A percentile compares a stretch with the other conserved stretches of the same genome.
Conservation (phyloP, 2,329 filamentous ascomycete genomes). For the Calonectria montana region DNA sequence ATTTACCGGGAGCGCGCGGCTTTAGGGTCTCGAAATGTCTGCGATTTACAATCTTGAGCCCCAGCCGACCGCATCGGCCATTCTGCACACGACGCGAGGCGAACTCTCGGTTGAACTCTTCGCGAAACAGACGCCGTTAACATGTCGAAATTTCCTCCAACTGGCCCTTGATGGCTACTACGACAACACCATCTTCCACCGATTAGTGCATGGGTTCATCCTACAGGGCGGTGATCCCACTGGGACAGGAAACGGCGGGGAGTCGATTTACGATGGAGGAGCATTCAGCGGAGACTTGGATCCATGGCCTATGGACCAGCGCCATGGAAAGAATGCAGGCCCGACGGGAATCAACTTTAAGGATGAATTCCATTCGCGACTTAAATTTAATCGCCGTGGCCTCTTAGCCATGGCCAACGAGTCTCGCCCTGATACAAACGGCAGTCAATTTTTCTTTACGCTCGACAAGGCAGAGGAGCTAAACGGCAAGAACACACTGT, state of each 20-base stretch:
- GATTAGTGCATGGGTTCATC: constrained; percentile 90
- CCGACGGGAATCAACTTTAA: constrained; percentile 70
- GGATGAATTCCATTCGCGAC: constrained; percentile 91
- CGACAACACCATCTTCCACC: constrained; percentile 92
- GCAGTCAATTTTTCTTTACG: constrained; percentile 97
- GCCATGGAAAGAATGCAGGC: constrained; percentile 71
- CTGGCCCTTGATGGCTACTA: constrained; percentile 97
- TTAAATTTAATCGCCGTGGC: constrained; percentile 93
- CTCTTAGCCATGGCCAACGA: constrained; percentile 97
- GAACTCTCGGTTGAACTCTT: constrained; percentile 94
- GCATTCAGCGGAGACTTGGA: constrained; percentile 79
- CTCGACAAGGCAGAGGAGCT: constrained; percentile 86
- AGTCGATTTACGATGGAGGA: constrained; percentile 90
- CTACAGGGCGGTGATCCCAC: constrained; percentile 96
- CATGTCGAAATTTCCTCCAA: constrained; percentile 95
- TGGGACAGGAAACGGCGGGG: constrained; percentile 89
- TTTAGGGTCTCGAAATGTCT: constrained; percentile 71
- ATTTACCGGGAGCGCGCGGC: background rate
- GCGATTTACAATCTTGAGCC: constrained; percentile 94
- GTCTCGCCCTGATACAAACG: constrained; percentile 81
- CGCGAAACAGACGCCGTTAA: constrained; percentile 91
- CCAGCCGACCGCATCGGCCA: constrained; percentile 90
- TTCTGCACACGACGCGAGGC: constrained; percentile 90
- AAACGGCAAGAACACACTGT: constrained; percentile 90
- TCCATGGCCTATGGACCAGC: constrained; percentile 75